These are phyloP conservation scores for Saraca asoca DNA, from an alignment of 331 rosid genomes.

Conservation along the genomic window DNA sequence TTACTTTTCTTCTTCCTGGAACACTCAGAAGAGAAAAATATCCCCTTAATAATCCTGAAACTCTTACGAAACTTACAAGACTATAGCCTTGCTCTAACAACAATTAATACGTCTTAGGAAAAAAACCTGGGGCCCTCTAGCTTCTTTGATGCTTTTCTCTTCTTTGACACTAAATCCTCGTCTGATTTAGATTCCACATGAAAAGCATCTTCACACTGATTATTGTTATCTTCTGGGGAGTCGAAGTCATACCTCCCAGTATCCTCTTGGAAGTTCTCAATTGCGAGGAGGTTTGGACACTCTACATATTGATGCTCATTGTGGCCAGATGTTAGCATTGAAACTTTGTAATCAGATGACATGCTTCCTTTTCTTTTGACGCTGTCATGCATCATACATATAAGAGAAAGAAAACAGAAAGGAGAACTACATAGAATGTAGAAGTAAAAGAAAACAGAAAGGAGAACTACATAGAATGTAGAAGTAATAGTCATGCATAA, in stretches of 20 bases:
- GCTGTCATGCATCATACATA: constrained; percentile 37
- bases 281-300: constrained; percentile 60
- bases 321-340: constrained; percentile 31
- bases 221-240: constrained; percentile 42
- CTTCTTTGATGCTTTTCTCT: constrained; percentile 71
- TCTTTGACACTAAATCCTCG: constrained; percentile 48
- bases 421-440: neutral
- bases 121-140: constrained; percentile 64
- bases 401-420: neutral
- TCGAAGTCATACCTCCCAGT: constrained; percentile 41
- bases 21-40: constrained; percentile 15
- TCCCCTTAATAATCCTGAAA: constrained; percentile 1
- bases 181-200: constrained; percentile 38
- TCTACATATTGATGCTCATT: constrained; percentile 38
- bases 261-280: constrained; percentile 55
- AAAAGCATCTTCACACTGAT: constrained; percentile 39
- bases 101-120: neutral
- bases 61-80: neutral
- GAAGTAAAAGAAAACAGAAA: neutral
- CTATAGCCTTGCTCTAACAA: neutral
- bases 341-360: constrained; percentile 38
- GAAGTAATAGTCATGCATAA: neutral
- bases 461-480: neutral
- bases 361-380: constrained; percentile 59
- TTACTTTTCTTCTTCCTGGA: constrained; percentile 75